Evolutionary conservation across 2,329 filamentous ascomycete species (phyloP), one percentile per base, ranked within the genome.

Genomic region (Chaetomium globosum): DNA sequence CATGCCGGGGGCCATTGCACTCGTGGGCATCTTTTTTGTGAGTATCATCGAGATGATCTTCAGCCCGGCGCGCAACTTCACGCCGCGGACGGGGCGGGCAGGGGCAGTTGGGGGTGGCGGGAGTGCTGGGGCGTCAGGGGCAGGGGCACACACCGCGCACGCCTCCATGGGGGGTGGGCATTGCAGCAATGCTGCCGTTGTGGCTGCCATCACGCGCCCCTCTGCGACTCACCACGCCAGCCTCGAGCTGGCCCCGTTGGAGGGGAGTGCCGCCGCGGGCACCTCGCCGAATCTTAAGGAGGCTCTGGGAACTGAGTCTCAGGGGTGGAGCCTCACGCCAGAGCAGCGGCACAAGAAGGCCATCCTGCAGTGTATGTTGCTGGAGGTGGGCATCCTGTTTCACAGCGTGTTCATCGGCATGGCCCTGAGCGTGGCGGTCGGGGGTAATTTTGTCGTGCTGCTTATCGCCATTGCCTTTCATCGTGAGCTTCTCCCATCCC

Each of bases 401-500:
- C 91, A 95, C 79, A 91, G 87, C 72, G 83, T 95, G 58, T 95
- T 95, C 74, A 94, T 95, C 71, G 91, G 91, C 68, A 93, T 94
- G 90, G 90, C 91, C 4, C 83, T 95, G 26, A 92, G 89, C 1
- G 91, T 95, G 0, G 87, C 91, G 0, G 91, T 90, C 0, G 91
- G 91, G 0, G 87, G 89, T 0, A 87, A 90, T 1, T 94, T 95
- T 73, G 80, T 92, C 33, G 89, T 94, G n/a, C 89, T 95, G 67
- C 81, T 94, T 0, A 83, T 94, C 46, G 91, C 91, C 55, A 92
- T 95, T 69, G 87, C 86, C 69, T 93, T 94, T 77, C 91, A 95
- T 73, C 90, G 69, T 71, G 36, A 65, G 87, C 78, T 36, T 36
- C 16, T 5, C 51, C 28, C 59, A 1, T 46, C 19, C 12, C 6